phyloP scores from a whole-genome alignment of 352 stramenopile genomes.

The Phytophthora podocarpi region DNA sequence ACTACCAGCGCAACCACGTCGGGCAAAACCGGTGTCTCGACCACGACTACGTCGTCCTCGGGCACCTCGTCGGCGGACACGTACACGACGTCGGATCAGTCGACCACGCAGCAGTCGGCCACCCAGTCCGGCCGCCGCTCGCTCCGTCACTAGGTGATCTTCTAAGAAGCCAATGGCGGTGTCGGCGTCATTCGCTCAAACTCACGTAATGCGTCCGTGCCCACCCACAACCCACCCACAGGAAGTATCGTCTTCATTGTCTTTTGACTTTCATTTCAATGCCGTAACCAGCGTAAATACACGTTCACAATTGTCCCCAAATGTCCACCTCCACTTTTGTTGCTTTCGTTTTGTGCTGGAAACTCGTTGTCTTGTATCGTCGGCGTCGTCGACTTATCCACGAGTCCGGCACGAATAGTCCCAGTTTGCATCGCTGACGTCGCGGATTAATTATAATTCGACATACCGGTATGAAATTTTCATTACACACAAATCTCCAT shows the following conservation, averaged over 20 bases:
- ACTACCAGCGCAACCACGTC: conserved; percentile 12
- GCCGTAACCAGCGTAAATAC: conserved; percentile 2
- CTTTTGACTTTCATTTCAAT: conserved; percentile 2
- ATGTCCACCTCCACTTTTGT: too few species aligned
- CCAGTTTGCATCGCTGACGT: too few species aligned
- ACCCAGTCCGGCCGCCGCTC: conserved; percentile 21
- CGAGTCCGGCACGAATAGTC: too few species aligned
- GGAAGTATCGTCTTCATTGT: too few species aligned
- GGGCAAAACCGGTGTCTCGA: conserved; percentile 8
- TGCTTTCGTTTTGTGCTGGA: too few species aligned
- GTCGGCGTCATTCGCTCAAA: background rate
- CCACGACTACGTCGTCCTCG: background rate
- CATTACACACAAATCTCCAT: too few species aligned
- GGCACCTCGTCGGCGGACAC: conserved; percentile 24
- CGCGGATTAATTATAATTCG: too few species aligned
- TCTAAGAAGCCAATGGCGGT: conserved; percentile 4
- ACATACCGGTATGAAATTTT: too few species aligned
- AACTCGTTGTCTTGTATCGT: too few species aligned
- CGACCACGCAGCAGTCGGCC: conserved; percentile 26
- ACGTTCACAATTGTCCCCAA: too few species aligned
- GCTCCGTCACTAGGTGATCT: conserved; percentile 24
- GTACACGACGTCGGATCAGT: conserved; percentile 18
- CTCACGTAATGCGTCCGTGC: conserved; percentile 14
- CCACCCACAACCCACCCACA: background rate
- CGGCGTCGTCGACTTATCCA: too few species aligned